A percentile compares a stretch with the other conserved stretches of the same genome.
phyloP scores from a whole-genome alignment of 1,284 basidiomycete genomes.

The Apiotrichum laibachii region DNA sequence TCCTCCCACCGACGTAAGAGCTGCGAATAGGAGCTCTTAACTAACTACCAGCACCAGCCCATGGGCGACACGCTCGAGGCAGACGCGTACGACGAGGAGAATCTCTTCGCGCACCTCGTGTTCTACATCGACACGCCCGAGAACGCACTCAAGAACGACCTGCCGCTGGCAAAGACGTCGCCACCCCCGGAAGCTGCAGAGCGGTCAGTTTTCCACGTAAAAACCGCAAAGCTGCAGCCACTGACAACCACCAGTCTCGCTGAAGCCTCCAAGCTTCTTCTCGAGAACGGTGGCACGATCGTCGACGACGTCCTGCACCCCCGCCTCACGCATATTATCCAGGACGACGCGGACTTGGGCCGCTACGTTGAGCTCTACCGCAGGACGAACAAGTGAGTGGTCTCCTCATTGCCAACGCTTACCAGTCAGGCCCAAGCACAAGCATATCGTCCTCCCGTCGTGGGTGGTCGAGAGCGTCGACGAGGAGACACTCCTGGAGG shows the following conservation, averaged over 20 bases:
- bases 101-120: constrained; percentile 69
- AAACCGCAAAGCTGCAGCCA: not conserved
- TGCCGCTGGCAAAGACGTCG: constrained; percentile 55
- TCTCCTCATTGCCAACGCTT: too few relatives aligned
- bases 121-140: constrained; percentile 81
- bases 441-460: constrained; percentile 70
- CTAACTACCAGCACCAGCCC: constrained; percentile 17
- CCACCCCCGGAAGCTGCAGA: constrained; percentile 55
- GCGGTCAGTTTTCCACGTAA: constrained; percentile 52
- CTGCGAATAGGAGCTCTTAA: constrained; percentile 28
- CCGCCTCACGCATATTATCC: constrained; percentile 76
- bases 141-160: constrained; percentile 65
- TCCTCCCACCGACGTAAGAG: constrained; percentile 1
- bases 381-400: constrained; percentile 66
- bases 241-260: constrained; percentile 56
- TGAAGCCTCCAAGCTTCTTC: constrained; percentile 58
- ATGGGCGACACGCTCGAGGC: constrained; percentile 68
- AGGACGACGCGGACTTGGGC: constrained; percentile 57
- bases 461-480: constrained; percentile 74
- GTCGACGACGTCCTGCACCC: constrained; percentile 63
- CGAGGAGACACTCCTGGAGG: constrained; percentile 73
- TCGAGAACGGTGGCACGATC: constrained; percentile 67
- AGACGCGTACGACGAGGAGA: constrained; percentile 70
- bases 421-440: constrained; percentile 73
- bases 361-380: constrained; percentile 68